Percentiles rank a stretch among this genome's conserved stretches.
These are phyloP conservation scores for Phytophthora multivora DNA, from an alignment of 352 stramenopile genomes.

Conservation along the genomic window DNA sequence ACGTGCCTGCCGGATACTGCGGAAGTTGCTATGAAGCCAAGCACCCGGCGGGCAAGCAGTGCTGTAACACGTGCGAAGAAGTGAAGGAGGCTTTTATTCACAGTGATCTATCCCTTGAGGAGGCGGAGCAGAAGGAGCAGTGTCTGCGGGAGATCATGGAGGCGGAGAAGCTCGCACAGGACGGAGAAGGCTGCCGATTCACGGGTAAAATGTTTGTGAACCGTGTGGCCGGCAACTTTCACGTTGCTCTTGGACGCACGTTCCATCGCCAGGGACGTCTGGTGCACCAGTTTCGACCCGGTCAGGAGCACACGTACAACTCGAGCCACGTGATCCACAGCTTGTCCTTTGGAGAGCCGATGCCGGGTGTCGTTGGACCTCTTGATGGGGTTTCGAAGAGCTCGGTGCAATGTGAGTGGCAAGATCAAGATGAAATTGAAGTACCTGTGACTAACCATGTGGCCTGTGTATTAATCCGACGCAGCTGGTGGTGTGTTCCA, in stretches of 20 bases:
- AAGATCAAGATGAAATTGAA: not conserved
- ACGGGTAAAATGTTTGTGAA: conserved; percentile 86
- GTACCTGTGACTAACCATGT: conserved; percentile 1
- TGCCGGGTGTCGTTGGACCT: conserved; percentile 40
- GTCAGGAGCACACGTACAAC: conserved; percentile 82
- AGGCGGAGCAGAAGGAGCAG: conserved; percentile 81
- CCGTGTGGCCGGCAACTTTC: conserved; percentile 86
- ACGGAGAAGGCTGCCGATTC: conserved; percentile 83
- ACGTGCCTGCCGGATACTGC: conserved; percentile 91
- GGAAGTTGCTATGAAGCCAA: conserved; percentile 94
- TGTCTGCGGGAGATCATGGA: conserved; percentile 69
- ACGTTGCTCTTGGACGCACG: conserved; percentile 79
- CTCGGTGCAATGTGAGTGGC: conserved; percentile 42
- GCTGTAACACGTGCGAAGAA: conserved; percentile 86
- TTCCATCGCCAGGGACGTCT: conserved; percentile 80
- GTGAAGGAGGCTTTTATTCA: conserved; percentile 86
- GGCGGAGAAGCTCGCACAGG: conserved; percentile 71
- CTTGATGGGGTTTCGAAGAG: conserved; percentile 69
- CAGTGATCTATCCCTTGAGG: conserved; percentile 72
- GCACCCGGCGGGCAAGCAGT: conserved; percentile 69
- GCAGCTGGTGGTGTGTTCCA: conserved; percentile 80
- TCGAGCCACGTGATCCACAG: conserved; percentile 81
- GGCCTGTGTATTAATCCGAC: conserved; percentile 7
- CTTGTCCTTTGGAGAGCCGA: conserved; percentile 72
- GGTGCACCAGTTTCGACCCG: conserved; percentile 84